A percentile compares a stretch with the other conserved stretches of the same genome.
Conservation (phyloP, 176 grass and related monocot genomes). For the Triticum monococcum region DNA sequence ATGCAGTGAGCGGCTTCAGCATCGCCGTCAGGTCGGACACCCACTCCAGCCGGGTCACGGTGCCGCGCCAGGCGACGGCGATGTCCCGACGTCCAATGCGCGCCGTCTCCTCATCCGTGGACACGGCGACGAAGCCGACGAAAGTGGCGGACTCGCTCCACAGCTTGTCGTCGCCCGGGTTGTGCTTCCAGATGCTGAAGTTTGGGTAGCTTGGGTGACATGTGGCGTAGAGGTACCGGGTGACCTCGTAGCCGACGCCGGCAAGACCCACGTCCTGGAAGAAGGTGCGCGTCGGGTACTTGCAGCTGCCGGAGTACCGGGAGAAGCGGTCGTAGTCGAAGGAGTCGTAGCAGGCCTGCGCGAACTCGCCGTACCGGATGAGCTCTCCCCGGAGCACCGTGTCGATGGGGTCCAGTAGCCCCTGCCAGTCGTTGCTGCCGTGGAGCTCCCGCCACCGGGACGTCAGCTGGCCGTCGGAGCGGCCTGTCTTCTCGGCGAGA, state of each 20-base stretch:
- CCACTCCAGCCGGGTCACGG: slow-evolving; percentile 70
- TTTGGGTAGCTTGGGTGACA: slow-evolving; percentile 12
- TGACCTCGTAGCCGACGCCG: slow-evolving; percentile 49
- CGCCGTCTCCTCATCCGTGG: slow-evolving; percentile 7
- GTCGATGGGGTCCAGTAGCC: slow-evolving; percentile 59
- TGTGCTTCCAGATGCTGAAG: not conserved
- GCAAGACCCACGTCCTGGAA: slow-evolving; percentile 30
- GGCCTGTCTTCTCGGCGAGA: not conserved
- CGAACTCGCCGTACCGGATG: slow-evolving; percentile 76
- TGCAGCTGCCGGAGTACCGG: slow-evolving; percentile 54
- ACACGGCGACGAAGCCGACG: slow-evolving; percentile 73
- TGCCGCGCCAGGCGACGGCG: slow-evolving; percentile 69
- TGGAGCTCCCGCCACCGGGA: slow-evolving; percentile 66
- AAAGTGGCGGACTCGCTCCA: slow-evolving; percentile 72
- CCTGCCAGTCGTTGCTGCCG: slow-evolving; percentile 42
- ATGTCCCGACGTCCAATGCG: slow-evolving; percentile 64
- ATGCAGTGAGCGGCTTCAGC: not conserved
- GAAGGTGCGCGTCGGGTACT: slow-evolving; percentile 37
- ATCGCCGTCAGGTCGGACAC: slow-evolving; percentile 46
- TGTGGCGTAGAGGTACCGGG: slow-evolving; percentile 54
- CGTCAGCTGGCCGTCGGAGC: slow-evolving; percentile 17
- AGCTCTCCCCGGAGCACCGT: slow-evolving; percentile 46
- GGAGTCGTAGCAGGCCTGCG: slow-evolving; percentile 64
- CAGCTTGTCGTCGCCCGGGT: not conserved
- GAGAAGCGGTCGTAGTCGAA: slow-evolving; percentile 68